Base-by-base conservation (phyloP, 805 yeast species). In the Yamadazyma laniorum region DNA sequence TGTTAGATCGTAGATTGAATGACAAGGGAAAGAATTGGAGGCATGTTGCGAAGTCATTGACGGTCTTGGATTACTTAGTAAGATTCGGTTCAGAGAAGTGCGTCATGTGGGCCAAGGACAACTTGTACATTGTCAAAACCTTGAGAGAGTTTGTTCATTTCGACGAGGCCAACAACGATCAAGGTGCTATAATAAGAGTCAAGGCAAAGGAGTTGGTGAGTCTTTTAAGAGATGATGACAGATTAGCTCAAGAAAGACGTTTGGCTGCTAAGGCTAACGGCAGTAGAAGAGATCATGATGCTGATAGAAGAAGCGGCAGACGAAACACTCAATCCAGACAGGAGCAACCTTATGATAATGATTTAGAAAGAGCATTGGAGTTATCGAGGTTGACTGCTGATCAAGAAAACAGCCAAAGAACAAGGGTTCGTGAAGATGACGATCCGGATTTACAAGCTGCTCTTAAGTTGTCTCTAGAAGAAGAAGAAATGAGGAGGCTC, bases 11-110 rank as follows among this genome's bases (percentile, higher is more conserved):
- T 49, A 76, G 99, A 47, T 67, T 91, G 48, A 91, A 91, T 56
- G 98, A 91, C 58, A 90, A 90, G 68, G 98, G 98, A 44, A 90
- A 89, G 60, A 85, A 91, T 65, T 91, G 97, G 97, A 77, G 96
- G 49, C 99, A 91, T 59, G 90, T 91, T 34, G 90, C 95, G 46
- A 93, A 91, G 61, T 82, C 95, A 1, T 71, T 91, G 45, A 84
- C 95, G 2, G 81, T 91, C n/a, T 72, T 91, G 50, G 96, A 90
- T 53, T 91, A 82, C 62, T 69, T 90, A 41, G 88, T 90, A 14
- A 78, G 93, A 50, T 76, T 74, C 43, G 99, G 97, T 27, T 76
- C 89, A 15, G 95, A 89, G 49, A 82, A 84, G 53, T 91, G 90
- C 53, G 95, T 90, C 5, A 67, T 81, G 26, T 91, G 99, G 99